These are phyloP conservation scores for Crocinoboletus sp. DNA, from an alignment of 1,284 basidiomycete genomes.

Conservation along the genomic window DNA sequence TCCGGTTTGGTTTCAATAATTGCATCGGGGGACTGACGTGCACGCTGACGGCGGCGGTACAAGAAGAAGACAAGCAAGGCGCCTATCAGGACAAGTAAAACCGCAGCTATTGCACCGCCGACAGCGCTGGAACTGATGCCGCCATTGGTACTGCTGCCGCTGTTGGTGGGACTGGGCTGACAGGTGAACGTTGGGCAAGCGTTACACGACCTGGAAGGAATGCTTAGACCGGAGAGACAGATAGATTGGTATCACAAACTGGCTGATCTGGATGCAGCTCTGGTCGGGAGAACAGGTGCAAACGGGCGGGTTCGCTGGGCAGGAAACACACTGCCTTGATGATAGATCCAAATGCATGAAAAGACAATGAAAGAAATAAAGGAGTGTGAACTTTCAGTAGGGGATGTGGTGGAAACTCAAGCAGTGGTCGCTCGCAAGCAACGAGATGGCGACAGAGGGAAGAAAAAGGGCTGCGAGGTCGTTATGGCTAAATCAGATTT, in stretches of 20 bases:
- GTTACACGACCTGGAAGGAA: slow-evolving; percentile 49
- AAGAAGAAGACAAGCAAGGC: slow-evolving; percentile 51
- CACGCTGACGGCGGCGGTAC: slow-evolving; percentile 52
- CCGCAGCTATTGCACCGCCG: slow-evolving; percentile 67
- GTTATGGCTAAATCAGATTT: slow-evolving; percentile 1
- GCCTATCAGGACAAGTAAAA: slow-evolving; percentile 53
- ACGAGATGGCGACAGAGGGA: not conserved
- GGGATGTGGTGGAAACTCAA: slow-evolving; percentile 7
- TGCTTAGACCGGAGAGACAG: slow-evolving; percentile 10
- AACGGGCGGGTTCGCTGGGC: slow-evolving; percentile 37
- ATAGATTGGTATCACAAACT: slow-evolving; percentile 38
- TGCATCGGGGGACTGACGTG: slow-evolving; percentile 26
- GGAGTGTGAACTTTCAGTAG: slow-evolving; percentile 30
- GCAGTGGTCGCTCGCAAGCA: not conserved
- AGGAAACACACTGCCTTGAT: slow-evolving; percentile 41
- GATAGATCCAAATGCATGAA: slow-evolving; percentile 52
- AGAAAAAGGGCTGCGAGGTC: not conserved
- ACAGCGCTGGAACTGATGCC: slow-evolving; percentile 63
- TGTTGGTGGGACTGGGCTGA: slow-evolving; percentile 13
- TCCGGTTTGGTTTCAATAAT: slow-evolving; percentile 49
- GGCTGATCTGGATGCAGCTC: slow-evolving; percentile 54
- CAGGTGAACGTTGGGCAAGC: slow-evolving; percentile 45
- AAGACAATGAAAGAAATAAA: slow-evolving; percentile 33
- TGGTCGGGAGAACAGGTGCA: slow-evolving; percentile 54
- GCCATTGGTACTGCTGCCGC: slow-evolving; percentile 20